Percentiles rank a stretch among this genome's conserved stretches.
Evolutionary conservation across 768 basidiomycete species (phyloP).

Genomic region (Xerocomellus dryophilus): DNA sequence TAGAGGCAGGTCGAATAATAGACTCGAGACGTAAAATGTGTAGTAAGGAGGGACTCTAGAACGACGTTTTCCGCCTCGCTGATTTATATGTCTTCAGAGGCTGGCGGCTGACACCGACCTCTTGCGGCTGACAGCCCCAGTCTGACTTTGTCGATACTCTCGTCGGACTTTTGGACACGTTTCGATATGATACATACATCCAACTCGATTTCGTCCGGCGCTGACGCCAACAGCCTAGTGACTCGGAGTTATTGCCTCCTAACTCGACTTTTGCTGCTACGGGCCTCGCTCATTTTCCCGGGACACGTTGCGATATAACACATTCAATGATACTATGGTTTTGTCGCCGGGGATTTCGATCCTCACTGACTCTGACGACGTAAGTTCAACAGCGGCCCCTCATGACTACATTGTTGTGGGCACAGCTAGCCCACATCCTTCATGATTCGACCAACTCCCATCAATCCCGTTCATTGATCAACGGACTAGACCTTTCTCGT

Average conservation of each 20-base stretch:
- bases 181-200: background rate
- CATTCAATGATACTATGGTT: no score
- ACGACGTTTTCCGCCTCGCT: background rate
- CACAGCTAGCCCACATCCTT: background rate
- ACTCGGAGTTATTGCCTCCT: background rate
- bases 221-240: background rate
- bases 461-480: background rate
- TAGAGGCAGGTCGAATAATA: constrained; percentile 7
- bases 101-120: constrained; percentile 23
- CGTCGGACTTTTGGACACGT: background rate
- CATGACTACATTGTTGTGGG: no score
- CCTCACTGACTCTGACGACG: no score
- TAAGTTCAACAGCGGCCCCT: no score
- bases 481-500: background rate
- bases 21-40: background rate
- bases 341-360: no score
- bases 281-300: no score
- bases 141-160: background rate
- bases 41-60: constrained; percentile 1
- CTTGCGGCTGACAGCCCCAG: constrained; percentile 6
- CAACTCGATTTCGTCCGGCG: background rate
- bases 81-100: constrained; percentile 16
- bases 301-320: no score
- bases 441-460: background rate
- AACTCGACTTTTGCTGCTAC: background rate